phyloP scores from a whole-genome alignment of 75 land plant species.

The Cryptomeria japonica region DNA sequence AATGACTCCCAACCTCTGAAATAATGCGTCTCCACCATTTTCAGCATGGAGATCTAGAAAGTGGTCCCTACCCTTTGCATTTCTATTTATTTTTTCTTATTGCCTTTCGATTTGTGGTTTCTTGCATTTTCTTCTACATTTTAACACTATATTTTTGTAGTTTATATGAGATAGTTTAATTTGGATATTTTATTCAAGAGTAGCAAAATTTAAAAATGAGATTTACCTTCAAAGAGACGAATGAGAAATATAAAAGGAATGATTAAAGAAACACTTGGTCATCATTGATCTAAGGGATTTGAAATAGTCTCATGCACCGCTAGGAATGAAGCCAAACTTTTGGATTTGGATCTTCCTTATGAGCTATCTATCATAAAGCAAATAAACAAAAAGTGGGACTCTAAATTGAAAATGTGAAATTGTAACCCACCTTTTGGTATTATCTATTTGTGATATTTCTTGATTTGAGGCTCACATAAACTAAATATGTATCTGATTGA shows the following conservation, averaged over 20 bases:
- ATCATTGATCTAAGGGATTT: constrained; percentile 50
- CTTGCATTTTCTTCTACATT: not conserved
- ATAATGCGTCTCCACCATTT: too few species aligned
- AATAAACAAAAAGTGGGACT: constrained; percentile 42
- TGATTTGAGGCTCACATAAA: not conserved
- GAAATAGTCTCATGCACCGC: constrained; percentile 75
- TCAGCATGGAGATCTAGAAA: too few species aligned
- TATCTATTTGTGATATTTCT: too few species aligned
- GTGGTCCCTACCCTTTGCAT: too few species aligned
- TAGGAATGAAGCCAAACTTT: constrained; percentile 53
- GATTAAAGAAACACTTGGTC: constrained; percentile 51
- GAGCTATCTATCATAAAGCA: constrained; percentile 49
- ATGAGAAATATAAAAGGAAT: constrained; percentile 11
- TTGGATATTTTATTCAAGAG: too few species aligned
- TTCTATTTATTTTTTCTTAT: not conserved
- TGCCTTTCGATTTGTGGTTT: too few species aligned
- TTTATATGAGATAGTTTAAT: too few species aligned
- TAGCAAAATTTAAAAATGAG: not conserved
- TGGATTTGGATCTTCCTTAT: constrained; percentile 64
- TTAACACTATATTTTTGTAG: too few species aligned
- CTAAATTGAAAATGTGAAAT: constrained; percentile 66
- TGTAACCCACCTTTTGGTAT: too few species aligned
- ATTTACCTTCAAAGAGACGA: not conserved
- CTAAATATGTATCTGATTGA: not conserved
- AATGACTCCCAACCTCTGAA: too few species aligned